Conservation (phyloP, 2,329 filamentous ascomycete genomes). For the Tolypocladium amazonense region DNA sequence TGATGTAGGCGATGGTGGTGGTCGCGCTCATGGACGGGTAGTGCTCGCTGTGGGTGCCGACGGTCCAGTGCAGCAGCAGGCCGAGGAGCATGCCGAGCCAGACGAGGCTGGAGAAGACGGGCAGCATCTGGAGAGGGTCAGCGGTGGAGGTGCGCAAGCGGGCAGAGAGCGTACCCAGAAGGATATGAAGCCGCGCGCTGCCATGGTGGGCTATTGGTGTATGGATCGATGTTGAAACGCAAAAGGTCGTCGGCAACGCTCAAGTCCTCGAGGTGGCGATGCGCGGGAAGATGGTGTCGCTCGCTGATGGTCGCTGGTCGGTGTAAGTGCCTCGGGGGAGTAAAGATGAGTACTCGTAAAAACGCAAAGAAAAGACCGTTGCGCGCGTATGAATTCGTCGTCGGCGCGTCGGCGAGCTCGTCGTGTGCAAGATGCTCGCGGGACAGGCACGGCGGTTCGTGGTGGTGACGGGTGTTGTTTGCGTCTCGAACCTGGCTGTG, state of each 20-base stretch:
- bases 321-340: background rate
- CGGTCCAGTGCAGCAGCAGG: slow-evolving; percentile 60
- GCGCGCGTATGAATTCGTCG: background rate
- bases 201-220: slow-evolving; percentile 13
- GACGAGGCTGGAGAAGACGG: slow-evolving; percentile 53
- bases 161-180: slow-evolving; percentile 25
- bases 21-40: slow-evolving; percentile 49
- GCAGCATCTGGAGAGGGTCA: slow-evolving; percentile 38
- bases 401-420: background rate
- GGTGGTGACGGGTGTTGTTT: background rate
- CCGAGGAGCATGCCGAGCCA: slow-evolving; percentile 60
- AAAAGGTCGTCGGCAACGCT: background rate
- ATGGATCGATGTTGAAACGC: background rate
- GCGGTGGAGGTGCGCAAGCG: background rate
- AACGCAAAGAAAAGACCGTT: background rate
- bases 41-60: slow-evolving; percentile 38
- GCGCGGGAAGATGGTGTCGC: background rate
- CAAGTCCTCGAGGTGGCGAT: background rate
- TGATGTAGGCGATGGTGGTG: slow-evolving; percentile 63
- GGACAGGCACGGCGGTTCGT: background rate
- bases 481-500: too few species aligned
- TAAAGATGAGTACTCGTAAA: background rate
- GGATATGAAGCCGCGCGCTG: slow-evolving; percentile 19
- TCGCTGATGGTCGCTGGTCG: background rate
- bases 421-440: background rate